Percentiles rank a stretch among this genome's conserved stretches.
Evolutionary conservation across 2,329 filamentous ascomycete species (phyloP).

Genomic region (Arthrinium puccinioides): DNA sequence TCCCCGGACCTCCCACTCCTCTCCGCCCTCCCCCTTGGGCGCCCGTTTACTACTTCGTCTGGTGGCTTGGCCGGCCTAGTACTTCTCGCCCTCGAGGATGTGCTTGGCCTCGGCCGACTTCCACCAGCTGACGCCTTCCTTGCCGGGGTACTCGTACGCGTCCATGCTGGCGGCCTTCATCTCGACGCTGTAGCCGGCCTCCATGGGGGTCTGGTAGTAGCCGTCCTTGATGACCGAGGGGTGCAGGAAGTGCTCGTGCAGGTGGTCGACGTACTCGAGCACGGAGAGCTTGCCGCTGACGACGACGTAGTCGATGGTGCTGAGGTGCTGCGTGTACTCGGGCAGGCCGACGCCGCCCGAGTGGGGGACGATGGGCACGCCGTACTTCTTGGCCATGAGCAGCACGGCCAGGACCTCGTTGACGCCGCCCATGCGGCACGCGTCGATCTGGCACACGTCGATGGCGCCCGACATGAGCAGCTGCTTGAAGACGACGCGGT

Average conservation of each 20-base stretch:
- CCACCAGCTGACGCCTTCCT: slow-evolving; percentile 80
- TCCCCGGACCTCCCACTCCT: background rate
- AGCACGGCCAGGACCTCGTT: slow-evolving; percentile 90
- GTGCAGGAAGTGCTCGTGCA: slow-evolving; percentile 89
- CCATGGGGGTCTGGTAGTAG: slow-evolving; percentile 78
- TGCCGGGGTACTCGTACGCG: slow-evolving; percentile 66
- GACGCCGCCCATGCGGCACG: slow-evolving; percentile 81
- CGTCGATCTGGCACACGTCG: slow-evolving; percentile 84
- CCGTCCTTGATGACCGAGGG: slow-evolving; percentile 75
- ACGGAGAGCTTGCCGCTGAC: slow-evolving; percentile 76
- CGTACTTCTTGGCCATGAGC: slow-evolving; percentile 73
- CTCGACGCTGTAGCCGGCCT: slow-evolving; percentile 85
- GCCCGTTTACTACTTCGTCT: too few species aligned
- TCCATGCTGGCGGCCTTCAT: slow-evolving; percentile 90
- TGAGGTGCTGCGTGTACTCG: slow-evolving; percentile 89
- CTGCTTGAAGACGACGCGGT: slow-evolving; percentile 91
- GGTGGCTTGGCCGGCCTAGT: too few species aligned
- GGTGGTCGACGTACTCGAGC: slow-evolving; percentile 85
- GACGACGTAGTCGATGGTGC: slow-evolving; percentile 86
- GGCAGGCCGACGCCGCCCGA: slow-evolving; percentile 84
- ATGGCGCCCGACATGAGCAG: slow-evolving; percentile 73
- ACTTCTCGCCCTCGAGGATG: slow-evolving; percentile 59
- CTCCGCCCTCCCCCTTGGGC: background rate
- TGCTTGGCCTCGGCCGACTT: slow-evolving; percentile 67
- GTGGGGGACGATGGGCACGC: slow-evolving; percentile 80